Conservation (phyloP, 176 grass and related monocot genomes). For the Cenchrus americanus region DNA sequence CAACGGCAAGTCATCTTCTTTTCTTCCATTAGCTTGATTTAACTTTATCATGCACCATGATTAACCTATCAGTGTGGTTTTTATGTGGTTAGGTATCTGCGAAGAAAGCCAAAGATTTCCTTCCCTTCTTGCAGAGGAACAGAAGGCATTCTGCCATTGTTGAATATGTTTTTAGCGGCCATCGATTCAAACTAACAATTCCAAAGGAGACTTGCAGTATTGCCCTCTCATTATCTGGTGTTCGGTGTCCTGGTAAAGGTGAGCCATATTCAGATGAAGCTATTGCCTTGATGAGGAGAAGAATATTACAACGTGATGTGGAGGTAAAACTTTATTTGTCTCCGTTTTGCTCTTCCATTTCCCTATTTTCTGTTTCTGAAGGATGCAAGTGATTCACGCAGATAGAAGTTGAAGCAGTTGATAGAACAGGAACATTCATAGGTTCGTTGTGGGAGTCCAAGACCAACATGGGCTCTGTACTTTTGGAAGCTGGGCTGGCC, state of each 20-base stretch:
- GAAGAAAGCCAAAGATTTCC: slow-evolving; percentile 95
- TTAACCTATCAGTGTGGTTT: slow-evolving; percentile 9
- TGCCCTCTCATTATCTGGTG: slow-evolving; percentile 94
- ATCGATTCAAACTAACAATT: slow-evolving; percentile 94
- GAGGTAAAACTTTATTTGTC: slow-evolving; percentile 52
- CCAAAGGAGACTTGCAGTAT: slow-evolving; percentile 99
- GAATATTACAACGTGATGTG: slow-evolving; percentile 86
- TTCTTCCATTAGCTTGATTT: slow-evolving; percentile 18
- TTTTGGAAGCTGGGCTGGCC: slow-evolving; percentile 86
- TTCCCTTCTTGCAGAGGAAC: slow-evolving; percentile 86
- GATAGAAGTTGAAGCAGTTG: slow-evolving; percentile 96
- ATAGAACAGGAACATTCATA: slow-evolving; percentile 94
- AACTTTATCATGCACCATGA: background rate
- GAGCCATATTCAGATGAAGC: slow-evolving; percentile 91
- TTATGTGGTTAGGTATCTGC: slow-evolving; percentile 59
- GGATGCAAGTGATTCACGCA: slow-evolving; percentile 40
- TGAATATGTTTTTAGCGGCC: slow-evolving; percentile 97
- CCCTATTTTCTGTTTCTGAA: slow-evolving; percentile 7
- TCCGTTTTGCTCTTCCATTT: slow-evolving; percentile 6
- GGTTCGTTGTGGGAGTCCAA: slow-evolving; percentile 89
- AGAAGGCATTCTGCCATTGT: slow-evolving; percentile 84
- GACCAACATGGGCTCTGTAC: slow-evolving; percentile 75
- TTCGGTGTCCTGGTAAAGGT: slow-evolving; percentile 83
- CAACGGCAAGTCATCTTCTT: slow-evolving; percentile 44
- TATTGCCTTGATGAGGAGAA: slow-evolving; percentile 98